Evolutionary conservation across 73 alveolate species (phyloP).

Genomic region (Uronychia binucleata): DNA sequence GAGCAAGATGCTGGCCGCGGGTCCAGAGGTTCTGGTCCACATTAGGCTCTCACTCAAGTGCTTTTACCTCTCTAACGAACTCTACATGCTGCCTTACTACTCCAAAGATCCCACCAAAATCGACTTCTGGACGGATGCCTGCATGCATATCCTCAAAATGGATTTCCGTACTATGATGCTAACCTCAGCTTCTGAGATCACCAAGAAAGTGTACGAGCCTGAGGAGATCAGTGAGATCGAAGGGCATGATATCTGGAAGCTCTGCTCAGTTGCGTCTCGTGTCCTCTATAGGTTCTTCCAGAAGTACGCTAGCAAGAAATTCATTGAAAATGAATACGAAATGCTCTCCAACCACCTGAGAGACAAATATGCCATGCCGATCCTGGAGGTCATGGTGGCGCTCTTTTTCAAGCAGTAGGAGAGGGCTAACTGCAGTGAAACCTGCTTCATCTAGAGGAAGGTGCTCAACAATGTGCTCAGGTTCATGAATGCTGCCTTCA

Average conservation of each 20-base stretch:
- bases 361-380: slow-evolving; percentile 32
- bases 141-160: slow-evolving; percentile 27
- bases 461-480: slow-evolving; percentile 49
- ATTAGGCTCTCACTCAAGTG: slow-evolving; percentile 12
- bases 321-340: slow-evolving; percentile 43
- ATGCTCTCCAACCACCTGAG: slow-evolving; percentile 43
- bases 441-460: slow-evolving; percentile 46
- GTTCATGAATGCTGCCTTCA: slow-evolving; percentile 42
- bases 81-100: slow-evolving; percentile 52
- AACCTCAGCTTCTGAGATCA: slow-evolving; percentile 40
- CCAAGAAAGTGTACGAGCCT: slow-evolving; percentile 25
- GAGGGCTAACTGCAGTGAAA: not conserved
- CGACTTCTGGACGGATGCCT: slow-evolving; percentile 51
- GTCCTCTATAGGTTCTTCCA: slow-evolving; percentile 45
- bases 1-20: not conserved
- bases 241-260: slow-evolving; percentile 48
- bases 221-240: slow-evolving; percentile 53
- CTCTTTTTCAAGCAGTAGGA: slow-evolving; percentile 37
- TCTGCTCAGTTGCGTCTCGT: slow-evolving; percentile 44
- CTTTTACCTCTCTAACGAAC: slow-evolving; percentile 55
- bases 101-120: slow-evolving; percentile 25
- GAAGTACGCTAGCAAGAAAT: slow-evolving; percentile 51
- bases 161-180: slow-evolving; percentile 24
- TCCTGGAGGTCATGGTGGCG: slow-evolving; percentile 23
- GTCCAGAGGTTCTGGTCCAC: not conserved